Percentiles rank a stretch among this genome's conserved stretches.
phyloP scores from a whole-genome alignment of 1,284 basidiomycete genomes.

The Ceraceosorus guamensis region DNA sequence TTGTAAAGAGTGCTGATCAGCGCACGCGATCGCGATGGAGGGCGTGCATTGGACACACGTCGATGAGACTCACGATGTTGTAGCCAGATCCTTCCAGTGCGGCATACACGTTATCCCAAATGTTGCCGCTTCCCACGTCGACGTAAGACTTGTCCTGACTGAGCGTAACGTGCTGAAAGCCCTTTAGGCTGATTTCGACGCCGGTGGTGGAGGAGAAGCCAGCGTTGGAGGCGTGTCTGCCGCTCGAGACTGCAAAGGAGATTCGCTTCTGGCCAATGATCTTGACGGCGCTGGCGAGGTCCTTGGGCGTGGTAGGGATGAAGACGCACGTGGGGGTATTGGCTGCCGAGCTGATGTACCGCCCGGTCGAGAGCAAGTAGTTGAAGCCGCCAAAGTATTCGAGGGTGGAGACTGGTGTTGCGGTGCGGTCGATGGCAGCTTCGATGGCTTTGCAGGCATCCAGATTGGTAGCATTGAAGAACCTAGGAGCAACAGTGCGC shows the following conservation, averaged over 20 bases:
- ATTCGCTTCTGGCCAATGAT: slow-evolving; percentile 24
- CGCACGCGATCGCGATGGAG: too few relatives aligned
- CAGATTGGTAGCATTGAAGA: slow-evolving; percentile 19
- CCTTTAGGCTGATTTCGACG: slow-evolving; percentile 23
- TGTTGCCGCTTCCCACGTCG: slow-evolving; percentile 26
- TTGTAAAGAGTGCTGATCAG: too few relatives aligned
- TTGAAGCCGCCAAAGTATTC: slow-evolving; percentile 13
- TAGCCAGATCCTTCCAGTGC: slow-evolving; percentile 16
- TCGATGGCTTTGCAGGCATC: slow-evolving; percentile 19
- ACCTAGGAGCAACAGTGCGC: too few relatives aligned
- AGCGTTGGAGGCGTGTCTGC: slow-evolving; percentile 29
- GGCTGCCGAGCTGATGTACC: slow-evolving; percentile 19
- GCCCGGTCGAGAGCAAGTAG: too few relatives aligned
- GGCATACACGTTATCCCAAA: slow-evolving; percentile 33
- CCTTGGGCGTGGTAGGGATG: slow-evolving; percentile 18
- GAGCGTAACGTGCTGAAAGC: slow-evolving; percentile 25
- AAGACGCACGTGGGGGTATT: slow-evolving; percentile 24
- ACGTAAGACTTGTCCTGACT: slow-evolving; percentile 22
- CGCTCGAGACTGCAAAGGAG: slow-evolving; percentile 24
- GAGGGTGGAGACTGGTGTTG: slow-evolving; percentile 17
- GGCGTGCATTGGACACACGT: too few relatives aligned
- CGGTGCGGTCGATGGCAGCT: slow-evolving; percentile 12
- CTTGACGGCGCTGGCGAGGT: slow-evolving; percentile 24
- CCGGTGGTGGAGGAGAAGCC: slow-evolving; percentile 32
- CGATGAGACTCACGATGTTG: too few relatives aligned